Percentiles rank a stretch among this genome's conserved stretches.
Conservation (phyloP, 345 rosid species). For the Mercurialis annua region DNA sequence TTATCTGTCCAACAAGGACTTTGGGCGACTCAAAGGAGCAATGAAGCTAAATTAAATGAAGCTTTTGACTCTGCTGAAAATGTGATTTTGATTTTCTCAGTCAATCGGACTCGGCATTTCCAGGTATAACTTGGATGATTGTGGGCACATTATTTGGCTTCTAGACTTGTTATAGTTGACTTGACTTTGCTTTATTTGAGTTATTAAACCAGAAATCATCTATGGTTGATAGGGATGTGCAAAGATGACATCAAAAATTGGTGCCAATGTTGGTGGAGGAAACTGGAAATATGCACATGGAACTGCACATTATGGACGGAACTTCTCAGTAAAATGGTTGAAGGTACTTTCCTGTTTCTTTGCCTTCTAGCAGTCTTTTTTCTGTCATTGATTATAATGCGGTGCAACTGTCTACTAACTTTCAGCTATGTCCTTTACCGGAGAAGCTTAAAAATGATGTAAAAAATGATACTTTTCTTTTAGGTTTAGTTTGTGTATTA, state of each 20-base stretch:
- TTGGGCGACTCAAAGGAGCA: constrained; percentile 99
- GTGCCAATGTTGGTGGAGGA: constrained; percentile 85
- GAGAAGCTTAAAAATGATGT: not conserved
- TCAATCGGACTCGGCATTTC: constrained; percentile 90
- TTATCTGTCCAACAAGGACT: constrained; percentile 98
- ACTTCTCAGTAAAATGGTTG: constrained; percentile 98
- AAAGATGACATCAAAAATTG: constrained; percentile 93
- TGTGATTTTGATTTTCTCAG: constrained; percentile 92
- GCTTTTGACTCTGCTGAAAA: constrained; percentile 90
- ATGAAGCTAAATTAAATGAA: constrained; percentile 94
- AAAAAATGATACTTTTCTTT: not conserved
- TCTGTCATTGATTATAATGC: not conserved
- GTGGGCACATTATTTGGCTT: constrained; percentile 1
- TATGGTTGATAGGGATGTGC: constrained; percentile 80
- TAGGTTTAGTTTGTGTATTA: not conserved
- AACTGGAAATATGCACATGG: constrained; percentile 99
- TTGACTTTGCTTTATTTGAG: constrained; percentile 8
- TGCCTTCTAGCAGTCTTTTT: not conserved
- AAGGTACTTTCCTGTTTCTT: constrained; percentile 48
- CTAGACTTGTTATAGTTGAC: not conserved
- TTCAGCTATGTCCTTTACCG: not conserved
- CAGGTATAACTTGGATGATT: constrained; percentile 54
- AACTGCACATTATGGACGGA: constrained; percentile 94
- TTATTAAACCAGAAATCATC: constrained; percentile 14
- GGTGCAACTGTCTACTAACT: not conserved